These are phyloP conservation scores for Aurantiochytrium sp. DNA, from an alignment of 108 stramenopile species.

Conservation along the genomic window DNA sequence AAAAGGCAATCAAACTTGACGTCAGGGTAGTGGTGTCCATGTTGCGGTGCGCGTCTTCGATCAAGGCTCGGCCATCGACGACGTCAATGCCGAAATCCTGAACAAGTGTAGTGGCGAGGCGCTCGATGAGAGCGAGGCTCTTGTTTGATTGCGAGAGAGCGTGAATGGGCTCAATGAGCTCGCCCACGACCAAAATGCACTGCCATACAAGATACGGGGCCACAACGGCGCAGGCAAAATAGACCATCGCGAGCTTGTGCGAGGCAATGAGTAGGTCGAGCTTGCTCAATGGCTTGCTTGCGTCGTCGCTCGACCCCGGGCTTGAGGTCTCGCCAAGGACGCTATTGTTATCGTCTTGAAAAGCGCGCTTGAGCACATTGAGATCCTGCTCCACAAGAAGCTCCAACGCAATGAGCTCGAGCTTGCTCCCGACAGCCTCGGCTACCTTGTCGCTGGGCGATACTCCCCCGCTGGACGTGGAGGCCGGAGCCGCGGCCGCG, in stretches of 20 bases:
- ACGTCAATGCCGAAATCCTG: neutral
- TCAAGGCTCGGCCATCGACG: neutral
- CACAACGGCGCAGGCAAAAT: neutral
- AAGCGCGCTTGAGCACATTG: neutral
- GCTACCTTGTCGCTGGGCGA: neutral
- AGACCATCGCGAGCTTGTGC: neutral
- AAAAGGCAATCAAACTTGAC: neutral
- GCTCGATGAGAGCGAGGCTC: neutral
- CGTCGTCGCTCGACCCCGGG: neutral
- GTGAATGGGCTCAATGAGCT: constrained; percentile 13
- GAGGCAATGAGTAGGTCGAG: neutral
- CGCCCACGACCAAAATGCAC: neutral
- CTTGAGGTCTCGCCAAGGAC: neutral
- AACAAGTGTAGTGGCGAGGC: neutral
- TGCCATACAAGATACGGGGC: constrained; percentile 10
- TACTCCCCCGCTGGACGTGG: neutral
- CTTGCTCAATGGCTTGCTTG: neutral
- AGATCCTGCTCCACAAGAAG: constrained; percentile 2
- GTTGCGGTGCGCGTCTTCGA: neutral
- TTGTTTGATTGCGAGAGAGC: neutral
- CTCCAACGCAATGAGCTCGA: neutral
- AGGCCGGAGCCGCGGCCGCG: neutral
- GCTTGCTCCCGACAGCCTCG: neutral
- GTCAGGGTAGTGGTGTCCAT: neutral
- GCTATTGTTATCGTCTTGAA: neutral